These are phyloP conservation scores for Wallacemonas sp. DNA, from an alignment of 208 protist species.

Conservation along the genomic window DNA sequence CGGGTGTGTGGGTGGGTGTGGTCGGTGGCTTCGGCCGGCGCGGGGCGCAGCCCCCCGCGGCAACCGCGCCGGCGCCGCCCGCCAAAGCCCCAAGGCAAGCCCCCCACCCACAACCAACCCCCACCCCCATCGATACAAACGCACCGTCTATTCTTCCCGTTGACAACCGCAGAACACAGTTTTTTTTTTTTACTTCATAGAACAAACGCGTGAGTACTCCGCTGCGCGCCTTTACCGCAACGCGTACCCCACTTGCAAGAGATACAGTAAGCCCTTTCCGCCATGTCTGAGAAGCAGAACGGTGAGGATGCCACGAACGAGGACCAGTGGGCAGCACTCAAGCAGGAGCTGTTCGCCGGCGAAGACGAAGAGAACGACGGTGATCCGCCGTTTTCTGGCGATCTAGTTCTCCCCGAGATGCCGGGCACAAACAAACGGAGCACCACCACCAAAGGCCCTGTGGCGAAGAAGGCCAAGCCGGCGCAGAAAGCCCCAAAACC, in stretches of 20 bases:
- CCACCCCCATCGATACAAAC: neutral
- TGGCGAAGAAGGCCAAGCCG: constrained; percentile 17
- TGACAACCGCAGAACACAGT: neutral
- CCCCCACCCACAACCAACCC: neutral
- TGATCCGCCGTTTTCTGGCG: constrained; percentile 19
- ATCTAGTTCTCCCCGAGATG: constrained; percentile 23
- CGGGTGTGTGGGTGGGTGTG: neutral
- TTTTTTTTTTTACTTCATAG: neutral
- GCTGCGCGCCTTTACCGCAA: no score
- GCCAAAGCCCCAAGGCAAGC: neutral
- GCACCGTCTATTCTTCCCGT: no score
- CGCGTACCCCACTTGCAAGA: no score
- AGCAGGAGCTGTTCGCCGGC: constrained; percentile 44
- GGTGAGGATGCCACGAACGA: constrained; percentile 34
- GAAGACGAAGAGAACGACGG: constrained; percentile 27
- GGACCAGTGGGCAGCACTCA: constrained; percentile 58
- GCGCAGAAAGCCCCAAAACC: constrained; percentile 14
- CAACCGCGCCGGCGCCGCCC: neutral
- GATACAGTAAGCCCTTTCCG: no score
- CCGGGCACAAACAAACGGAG: constrained; percentile 28
- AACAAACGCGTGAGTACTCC: no score
- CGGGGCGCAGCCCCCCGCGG: neutral
- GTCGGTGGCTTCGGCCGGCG: neutral
- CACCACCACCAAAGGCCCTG: neutral
- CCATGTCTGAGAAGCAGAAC: constrained; percentile 14